Base-by-base conservation (phyloP, 192 early-diverging fungal species). In the Podila verticillata region DNA sequence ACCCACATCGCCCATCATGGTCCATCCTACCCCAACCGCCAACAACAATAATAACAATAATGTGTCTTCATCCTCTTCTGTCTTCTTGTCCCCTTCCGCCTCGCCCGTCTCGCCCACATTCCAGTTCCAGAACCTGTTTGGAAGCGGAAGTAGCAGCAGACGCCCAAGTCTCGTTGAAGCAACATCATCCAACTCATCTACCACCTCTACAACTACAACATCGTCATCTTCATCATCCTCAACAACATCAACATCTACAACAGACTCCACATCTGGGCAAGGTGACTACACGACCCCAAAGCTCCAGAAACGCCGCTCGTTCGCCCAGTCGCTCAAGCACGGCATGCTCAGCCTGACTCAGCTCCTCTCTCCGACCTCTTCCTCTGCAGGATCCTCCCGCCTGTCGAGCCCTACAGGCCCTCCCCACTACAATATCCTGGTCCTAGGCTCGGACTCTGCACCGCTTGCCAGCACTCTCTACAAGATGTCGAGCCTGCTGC, bases 381-480 rank as follows among this genome's bases (percentile, higher is more conserved):
- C 62, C 17, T 9, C 26, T 54, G 51, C 51, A 24, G 24, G 24
- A 5, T 60, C 68, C 5, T 39, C 68, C 8, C 59, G 32, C 2
- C 28, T 24, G 2, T 22, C 29, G 4, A 70, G 48, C 24, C 31
- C 68, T 4, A 62, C 44, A 15, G 63, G 65, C 6, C 51, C 69
- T 2, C 75, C 77, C 19, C 77, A 80, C 13, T 80, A 72, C 48
- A 80, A 80, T 31, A 68, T 80, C 31, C 34, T 80, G 28, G 77
- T 80, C 26, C 57, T 80, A 44, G 77, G 77, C 7, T 80, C 70
- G 2, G 77, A 80, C 32, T 80, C 77, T 15, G 70, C 77, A 2
- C 70, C 77, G 4, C 15, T 80, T 56, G 77, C 77, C 19, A 80
- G 77, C 39, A 80, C 77, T 1, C 66, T 80, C n/a, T 80, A 80